Evolutionary conservation across 1,284 basidiomycete species (phyloP), one percentile per base, ranked within the genome.

Genomic region (Gomphus bonarii): DNA sequence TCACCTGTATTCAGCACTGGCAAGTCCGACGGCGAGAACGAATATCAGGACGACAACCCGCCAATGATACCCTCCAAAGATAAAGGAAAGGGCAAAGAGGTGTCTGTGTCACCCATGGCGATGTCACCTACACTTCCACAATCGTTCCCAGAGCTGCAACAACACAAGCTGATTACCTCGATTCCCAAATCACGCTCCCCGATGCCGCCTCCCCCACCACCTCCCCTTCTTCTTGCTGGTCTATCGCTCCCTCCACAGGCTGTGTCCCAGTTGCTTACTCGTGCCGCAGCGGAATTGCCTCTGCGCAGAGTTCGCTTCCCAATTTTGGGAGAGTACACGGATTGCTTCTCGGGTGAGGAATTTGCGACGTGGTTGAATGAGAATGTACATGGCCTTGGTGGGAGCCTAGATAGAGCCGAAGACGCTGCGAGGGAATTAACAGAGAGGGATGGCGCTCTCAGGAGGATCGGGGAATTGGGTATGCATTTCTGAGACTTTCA

Each of bases 311-410:
- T 85, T 59, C 85, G 81, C 52, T 84, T 90, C 71, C 86, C 91
- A 0, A 75, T 95, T 22, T 69, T 95, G n/a, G 91, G 91, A 28
- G 89, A 91, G 68, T 94, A 94, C 64, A 80, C 84, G 22, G 85
- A 90, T 62, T 88, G 87, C 60, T 93, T 93, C 68, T 83, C 81
- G 4, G 89, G 89, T 51, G 86, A 88, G 44, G 89, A 91, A 61
- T 81, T 91, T 61, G 84, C 84, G 16, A 74, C 75, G 31, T 92
- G 88, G 88, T 69, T 92, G 54, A 79, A 78, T 59, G 77, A 79
- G 58, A 82, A 84, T 61, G 78, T 91, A 4, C 75, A 80, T 60
- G 85, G 77, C 10, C 81, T 91, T 61, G 81, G 79, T 20, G 85
- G 82, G 14, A 85, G 78, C 66, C 73, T 88, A 60, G 88, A 92